Evolutionary conservation across 202 grass and related monocot genomes (phyloP), one percentile per base, ranked within the genome.

Genomic region (Brachypodium distachyon): DNA sequence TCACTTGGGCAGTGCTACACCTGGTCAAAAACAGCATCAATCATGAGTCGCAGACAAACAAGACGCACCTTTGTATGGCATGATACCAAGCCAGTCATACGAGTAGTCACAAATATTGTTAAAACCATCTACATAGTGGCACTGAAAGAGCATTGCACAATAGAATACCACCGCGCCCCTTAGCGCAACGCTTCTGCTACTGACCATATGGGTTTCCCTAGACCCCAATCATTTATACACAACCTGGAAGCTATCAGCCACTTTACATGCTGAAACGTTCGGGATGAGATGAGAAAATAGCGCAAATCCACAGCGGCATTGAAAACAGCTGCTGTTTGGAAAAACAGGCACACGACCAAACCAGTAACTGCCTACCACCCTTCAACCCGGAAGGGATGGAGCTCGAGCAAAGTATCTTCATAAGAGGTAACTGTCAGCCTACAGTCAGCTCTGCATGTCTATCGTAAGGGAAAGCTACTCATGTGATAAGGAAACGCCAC

Each of bases 401-500:
- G 52, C 70, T 74, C 72, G 4, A 73, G 68, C 44, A 43, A 40
- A 76, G 61, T 56, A 49, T 56, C 40, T 72, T 72, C 46, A 61
- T 76, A 48, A 69, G 72, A 84, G 70, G 54, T 56, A 74, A 67
- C 59, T 70, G 80, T 88, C 76, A 84, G 70, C 81, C 86, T 88
- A 79, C 55, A 65, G 48, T 81, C 79, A 84, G 71, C 76, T 32
- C 62, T 88, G 67, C 52, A 62, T 79, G 59, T 41, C 37, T 77
- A 77, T 81, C 58, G 62, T 36, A 50, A 1, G 14, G 17, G 23
- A 12, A 57, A 70, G 14, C 13, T 37, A 26, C 58, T 86, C 79
- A 90, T 55, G 92, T 99, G 50, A 96, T 89, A 42, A 99, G 80
- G 47, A 99, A 99, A 17, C 83, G 91, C 92, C 96, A 99, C 40